These are phyloP conservation scores for Geotrichum europaeum DNA, from an alignment of 1,139 yeast genomes.

Conservation along the genomic window DNA sequence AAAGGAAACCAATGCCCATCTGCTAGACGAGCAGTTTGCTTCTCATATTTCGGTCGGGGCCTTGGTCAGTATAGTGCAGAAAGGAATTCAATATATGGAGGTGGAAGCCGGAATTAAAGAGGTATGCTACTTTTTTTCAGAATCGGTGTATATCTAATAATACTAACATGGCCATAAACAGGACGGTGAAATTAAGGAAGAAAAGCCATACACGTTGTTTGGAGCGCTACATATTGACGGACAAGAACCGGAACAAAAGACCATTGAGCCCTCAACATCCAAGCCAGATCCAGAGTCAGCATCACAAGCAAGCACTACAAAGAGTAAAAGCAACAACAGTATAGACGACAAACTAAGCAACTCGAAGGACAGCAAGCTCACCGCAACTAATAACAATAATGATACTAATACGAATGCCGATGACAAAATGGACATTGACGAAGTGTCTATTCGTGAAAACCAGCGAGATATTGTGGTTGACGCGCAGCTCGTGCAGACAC, in stretches of 20 bases:
- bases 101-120: conserved; percentile 44
- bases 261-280: neutral
- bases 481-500: conserved; percentile 10
- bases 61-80: conserved; percentile 73
- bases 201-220: conserved; percentile 33
- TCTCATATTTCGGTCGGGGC: conserved; percentile 62
- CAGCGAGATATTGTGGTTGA: conserved; percentile 14
- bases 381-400: neutral
- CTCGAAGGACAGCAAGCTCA: neutral
- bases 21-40: conserved; percentile 48
- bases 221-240: conserved; percentile 33
- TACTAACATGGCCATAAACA: neutral
- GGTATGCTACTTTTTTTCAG: conserved; percentile 27
- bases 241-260: conserved; percentile 22
- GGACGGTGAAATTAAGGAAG: conserved; percentile 23
- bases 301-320: neutral
- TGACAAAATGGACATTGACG: conserved; percentile 15
- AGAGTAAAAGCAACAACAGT: neutral
- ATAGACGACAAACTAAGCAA: neutral
- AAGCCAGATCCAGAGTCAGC: neutral
- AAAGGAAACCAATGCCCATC: conserved; percentile 61
- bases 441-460: neutral
- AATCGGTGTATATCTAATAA: conserved; percentile 10
- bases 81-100: conserved; percentile 68
- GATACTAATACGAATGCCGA: conserved; percentile 3